phyloP scores from a whole-genome alignment of 2,329 filamentous ascomycete species.

The Penicillium decumbens region DNA sequence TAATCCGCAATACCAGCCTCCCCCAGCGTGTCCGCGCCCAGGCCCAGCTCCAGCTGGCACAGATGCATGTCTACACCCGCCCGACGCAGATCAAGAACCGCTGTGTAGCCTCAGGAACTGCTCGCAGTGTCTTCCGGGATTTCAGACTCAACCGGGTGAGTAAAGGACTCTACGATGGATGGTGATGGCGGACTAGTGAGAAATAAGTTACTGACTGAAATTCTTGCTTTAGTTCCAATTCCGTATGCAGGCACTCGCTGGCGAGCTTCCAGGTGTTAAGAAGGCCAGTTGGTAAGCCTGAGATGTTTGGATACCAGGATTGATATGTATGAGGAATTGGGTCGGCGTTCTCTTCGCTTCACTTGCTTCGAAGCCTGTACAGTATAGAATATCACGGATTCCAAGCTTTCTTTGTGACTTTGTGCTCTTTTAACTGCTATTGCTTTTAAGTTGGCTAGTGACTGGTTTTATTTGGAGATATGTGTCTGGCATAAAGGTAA shows the following conservation, averaged over 20 bases:
- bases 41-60: conserved; percentile 84
- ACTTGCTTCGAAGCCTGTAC: conserved; percentile 20
- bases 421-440: background rate
- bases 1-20: conserved; percentile 87
- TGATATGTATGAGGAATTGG: conserved; percentile 16
- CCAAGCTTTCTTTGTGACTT: conserved; percentile 1
- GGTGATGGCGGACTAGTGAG: background rate
- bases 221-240: conserved; percentile 72
- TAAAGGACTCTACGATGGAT: conserved; percentile 16
- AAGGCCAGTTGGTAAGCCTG: conserved; percentile 83
- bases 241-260: conserved; percentile 78
- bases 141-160: conserved; percentile 88
- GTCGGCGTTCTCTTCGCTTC: conserved; percentile 27
- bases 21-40: conserved; percentile 77
- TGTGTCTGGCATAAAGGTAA: background rate
- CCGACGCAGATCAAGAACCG: conserved; percentile 91
- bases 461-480: background rate
- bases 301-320: conserved; percentile 5
- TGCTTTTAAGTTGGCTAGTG: background rate
- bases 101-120: conserved; percentile 87
- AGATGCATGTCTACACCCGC: conserved; percentile 95
- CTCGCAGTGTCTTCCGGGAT: conserved; percentile 82
- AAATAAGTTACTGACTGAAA: conserved; percentile 16
- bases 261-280: conserved; percentile 83
- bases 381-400: conserved; percentile 18